Base-by-base conservation (phyloP, 2,329 filamentous ascomycete species). In the Atkinsonella hypoxylon region DNA sequence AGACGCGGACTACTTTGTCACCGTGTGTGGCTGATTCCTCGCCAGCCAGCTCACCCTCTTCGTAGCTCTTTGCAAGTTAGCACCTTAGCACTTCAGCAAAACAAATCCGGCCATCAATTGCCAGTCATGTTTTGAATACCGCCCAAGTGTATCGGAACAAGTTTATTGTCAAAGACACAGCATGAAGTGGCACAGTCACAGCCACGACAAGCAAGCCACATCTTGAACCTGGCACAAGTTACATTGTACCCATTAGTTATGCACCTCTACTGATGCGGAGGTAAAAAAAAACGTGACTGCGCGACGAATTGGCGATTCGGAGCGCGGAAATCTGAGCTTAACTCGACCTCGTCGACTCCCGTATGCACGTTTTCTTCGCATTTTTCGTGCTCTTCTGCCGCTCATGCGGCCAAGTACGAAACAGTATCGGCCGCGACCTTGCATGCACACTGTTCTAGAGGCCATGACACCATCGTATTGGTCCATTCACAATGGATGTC, bases 401-500 rank as follows among this genome's bases (percentile, higher is more conserved):
- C 26, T 26, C 6, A 1, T 38, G 46, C 38, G 46, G 20, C 7
- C n/a, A 22, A 20, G 12, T 42, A 11, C 17, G 34, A 36, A 9
- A 45, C 36, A 4, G 15, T 26, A n/a, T n/a, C 39, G 13, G 9
- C 10, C 2, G 10, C 3, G 13, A 26, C 45, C 12, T 22, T n/a
- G 20, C 11, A 31, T 32, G 32, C 30, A 7, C 48, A 26, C 30
- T 39, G 18, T 18, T 15, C 22, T 26, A 6, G 50, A 51, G 38
- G 46, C 54, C 49, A 58, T 54, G 57, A 54, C 36, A 46, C 38
- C 48, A 22, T 36, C 26, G 20, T 31, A 31, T 13, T 40, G 51
- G 45, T 48, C 55, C 59, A 54, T 55, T 50, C 55, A 56, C 48
- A 51, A 70, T 70, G 67, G 66, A 68, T 52, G 51, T 68, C 67